These are phyloP conservation scores for Lyophyllum decastes DNA, from an alignment of 768 basidiomycete genomes.

Conservation along the genomic window DNA sequence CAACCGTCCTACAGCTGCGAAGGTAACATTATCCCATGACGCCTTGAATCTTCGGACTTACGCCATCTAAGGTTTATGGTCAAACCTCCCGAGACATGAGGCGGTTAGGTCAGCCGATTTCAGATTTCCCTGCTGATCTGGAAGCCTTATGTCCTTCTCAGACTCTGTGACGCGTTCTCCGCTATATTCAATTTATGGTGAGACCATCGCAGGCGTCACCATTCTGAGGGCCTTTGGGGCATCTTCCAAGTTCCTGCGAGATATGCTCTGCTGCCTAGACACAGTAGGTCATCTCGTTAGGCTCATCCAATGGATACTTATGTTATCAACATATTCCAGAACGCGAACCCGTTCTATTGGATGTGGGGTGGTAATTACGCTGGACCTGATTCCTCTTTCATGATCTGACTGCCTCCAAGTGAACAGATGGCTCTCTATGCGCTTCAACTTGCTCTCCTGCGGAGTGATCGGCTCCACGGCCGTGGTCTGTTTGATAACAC, in stretches of 20 bases:
- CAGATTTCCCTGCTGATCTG: neutral
- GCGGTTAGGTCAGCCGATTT: conserved; percentile 54
- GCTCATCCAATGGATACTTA: neutral
- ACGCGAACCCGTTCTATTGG: conserved; percentile 82
- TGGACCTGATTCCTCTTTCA: neutral
- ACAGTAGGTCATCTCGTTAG: conserved; percentile 49
- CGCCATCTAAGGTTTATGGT: conserved; percentile 42
- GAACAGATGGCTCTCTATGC: conserved; percentile 87
- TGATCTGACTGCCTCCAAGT: conserved; percentile 41
- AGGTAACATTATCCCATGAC: conserved; percentile 24
- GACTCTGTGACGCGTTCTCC: conserved; percentile 40
- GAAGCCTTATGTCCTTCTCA: conserved; percentile 12
- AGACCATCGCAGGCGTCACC: conserved; percentile 44
- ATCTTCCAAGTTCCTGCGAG: conserved; percentile 80
- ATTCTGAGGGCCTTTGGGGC: conserved; percentile 84
- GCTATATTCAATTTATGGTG: conserved; percentile 45
- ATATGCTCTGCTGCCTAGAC: conserved; percentile 82
- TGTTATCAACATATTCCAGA: conserved; percentile 26
- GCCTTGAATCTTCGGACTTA: neutral
- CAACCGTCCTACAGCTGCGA: conserved; percentile 29
- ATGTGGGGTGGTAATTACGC: conserved; percentile 74
- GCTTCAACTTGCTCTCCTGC: conserved; percentile 82
- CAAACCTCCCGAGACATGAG: conserved; percentile 90
- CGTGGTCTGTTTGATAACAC: conserved; percentile 63
- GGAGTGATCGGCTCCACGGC: conserved; percentile 75